These are phyloP conservation scores for Rosa multiflora DNA, from an alignment of 306 rosid species.

Conservation along the genomic window DNA sequence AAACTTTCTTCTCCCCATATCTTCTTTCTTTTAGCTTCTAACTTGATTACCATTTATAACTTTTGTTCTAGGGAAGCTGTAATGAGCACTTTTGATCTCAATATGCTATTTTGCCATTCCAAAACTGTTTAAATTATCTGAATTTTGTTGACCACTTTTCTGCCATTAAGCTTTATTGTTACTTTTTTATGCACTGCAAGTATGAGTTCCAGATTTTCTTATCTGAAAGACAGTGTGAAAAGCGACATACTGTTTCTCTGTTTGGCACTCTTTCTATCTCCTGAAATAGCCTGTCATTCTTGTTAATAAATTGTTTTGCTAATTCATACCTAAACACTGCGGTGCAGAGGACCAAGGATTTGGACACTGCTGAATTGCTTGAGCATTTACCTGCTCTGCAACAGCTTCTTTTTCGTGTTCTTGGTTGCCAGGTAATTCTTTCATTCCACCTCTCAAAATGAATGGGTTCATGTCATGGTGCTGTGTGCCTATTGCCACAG, in stretches of 20 bases:
- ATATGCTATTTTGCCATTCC: neutral
- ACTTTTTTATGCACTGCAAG: neutral
- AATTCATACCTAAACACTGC: conserved; percentile 33
- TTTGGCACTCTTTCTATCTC: neutral
- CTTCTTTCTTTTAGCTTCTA: neutral
- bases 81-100: neutral
- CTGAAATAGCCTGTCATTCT: neutral
- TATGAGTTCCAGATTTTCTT: neutral
- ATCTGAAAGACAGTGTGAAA: neutral
- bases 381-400: conserved; percentile 95
- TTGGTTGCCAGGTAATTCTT: conserved; percentile 78
- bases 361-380: conserved; percentile 84
- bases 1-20: conserved; percentile 14
- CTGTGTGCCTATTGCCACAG: neutral
- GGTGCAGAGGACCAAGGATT: conserved; percentile 93
- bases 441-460: conserved; percentile 16
- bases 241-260: neutral
- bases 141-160: neutral
- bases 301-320: neutral
- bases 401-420: conserved; percentile 85
- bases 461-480: conserved; percentile 7
- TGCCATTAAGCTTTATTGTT: neutral
- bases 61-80: neutral
- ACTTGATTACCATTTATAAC: neutral
- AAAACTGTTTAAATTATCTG: neutral